Evolutionary conservation across 208 protist species (phyloP).

Genomic region (Angomonas desouzai): DNA sequence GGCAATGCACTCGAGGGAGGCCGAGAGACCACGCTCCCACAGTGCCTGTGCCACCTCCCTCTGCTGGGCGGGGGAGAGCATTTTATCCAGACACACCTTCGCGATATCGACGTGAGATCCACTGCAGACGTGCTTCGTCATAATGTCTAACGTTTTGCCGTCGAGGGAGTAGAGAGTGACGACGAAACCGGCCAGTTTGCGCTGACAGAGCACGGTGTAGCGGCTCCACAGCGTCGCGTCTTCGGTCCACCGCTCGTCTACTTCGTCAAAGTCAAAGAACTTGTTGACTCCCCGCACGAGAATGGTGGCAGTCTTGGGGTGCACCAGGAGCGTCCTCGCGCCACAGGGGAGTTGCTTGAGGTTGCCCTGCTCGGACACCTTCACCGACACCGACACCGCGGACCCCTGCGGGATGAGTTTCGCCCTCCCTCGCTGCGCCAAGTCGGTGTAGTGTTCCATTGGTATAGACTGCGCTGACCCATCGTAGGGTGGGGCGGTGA

Average conservation of each 20-base stretch:
- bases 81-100: constrained; percentile 24
- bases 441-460: constrained; percentile 17
- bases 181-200: constrained; percentile 88
- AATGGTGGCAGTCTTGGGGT: constrained; percentile 41
- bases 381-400: constrained; percentile 63
- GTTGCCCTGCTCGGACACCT: constrained; percentile 64
- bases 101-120: constrained; percentile 76
- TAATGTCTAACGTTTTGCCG: constrained; percentile 44
- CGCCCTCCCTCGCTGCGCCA: constrained; percentile 34
- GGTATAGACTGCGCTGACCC: constrained; percentile 15
- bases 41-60: constrained; percentile 43
- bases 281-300: constrained; percentile 85
- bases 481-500: neutral
- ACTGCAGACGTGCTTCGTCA: constrained; percentile 79
- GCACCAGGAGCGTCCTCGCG: constrained; percentile 67
- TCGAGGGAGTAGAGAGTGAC: constrained; percentile 80
- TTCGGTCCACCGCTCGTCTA: constrained; percentile 31
- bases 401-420: constrained; percentile 21
- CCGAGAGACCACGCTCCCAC: constrained; percentile 25
- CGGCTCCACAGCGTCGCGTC: constrained; percentile 35
- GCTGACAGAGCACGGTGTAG: constrained; percentile 52
- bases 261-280: constrained; percentile 70
- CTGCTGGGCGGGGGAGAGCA: constrained; percentile 32
- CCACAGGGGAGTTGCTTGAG: constrained; percentile 62
- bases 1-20: constrained; percentile 73